Conservation (phyloP, 495 filamentous ascomycete species). For the Clohesyomyces aquaticus region DNA sequence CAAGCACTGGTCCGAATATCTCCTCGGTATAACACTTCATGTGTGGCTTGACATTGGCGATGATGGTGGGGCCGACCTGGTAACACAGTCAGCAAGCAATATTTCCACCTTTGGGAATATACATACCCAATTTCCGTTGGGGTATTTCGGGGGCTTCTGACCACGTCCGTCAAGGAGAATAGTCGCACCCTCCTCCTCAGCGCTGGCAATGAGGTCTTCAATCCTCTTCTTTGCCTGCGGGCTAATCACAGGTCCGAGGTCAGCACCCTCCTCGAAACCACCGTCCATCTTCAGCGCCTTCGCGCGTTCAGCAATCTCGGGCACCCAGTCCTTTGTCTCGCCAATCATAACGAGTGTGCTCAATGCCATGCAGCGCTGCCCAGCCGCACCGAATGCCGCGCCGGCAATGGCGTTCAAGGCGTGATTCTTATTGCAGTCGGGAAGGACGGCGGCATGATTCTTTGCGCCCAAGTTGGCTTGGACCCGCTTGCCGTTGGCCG, state of each 20-base stretch:
- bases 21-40: conserved; percentile 97
- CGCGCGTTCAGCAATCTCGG: conserved; percentile 87
- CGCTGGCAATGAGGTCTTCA: conserved; percentile 82
- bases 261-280: conserved; percentile 91
- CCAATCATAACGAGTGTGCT: conserved; percentile 93
- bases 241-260: conserved; percentile 94
- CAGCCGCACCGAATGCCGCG: conserved; percentile 94
- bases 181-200: conserved; percentile 90
- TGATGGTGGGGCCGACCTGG: conserved; percentile 85
- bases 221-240: conserved; percentile 91
- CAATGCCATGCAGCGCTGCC: conserved; percentile 97
- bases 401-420: conserved; percentile 92
- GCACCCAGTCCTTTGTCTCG: conserved; percentile 89
- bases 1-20: conserved; percentile 95
- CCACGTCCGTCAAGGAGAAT: conserved; percentile 93
- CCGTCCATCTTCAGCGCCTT: conserved; percentile 89
- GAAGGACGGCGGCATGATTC: conserved; percentile 95
- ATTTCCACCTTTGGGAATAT: not conserved
- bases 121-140: conserved; percentile 90
- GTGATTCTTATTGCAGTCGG: conserved; percentile 98
- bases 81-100: conserved; percentile 10
- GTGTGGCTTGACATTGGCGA: conserved; percentile 84
- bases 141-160: conserved; percentile 87
- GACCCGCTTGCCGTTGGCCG: conserved; percentile 90
- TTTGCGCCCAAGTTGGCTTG: conserved; percentile 98